Conservation (phyloP, 2,329 filamentous ascomycete species). For the Cercospora sesami region DNA sequence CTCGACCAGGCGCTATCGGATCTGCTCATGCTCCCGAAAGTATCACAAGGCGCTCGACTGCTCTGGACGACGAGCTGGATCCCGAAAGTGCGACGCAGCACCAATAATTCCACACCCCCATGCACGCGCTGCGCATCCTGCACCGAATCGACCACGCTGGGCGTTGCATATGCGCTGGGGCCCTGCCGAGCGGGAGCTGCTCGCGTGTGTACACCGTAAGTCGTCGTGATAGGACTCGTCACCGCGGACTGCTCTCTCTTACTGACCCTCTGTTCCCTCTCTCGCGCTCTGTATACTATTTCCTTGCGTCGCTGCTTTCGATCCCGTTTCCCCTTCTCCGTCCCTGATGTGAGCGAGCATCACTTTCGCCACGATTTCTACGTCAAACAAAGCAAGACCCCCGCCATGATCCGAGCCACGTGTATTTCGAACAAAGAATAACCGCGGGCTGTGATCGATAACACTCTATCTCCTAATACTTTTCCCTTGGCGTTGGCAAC, state of each 20-base stretch:
- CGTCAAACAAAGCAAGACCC: not conserved
- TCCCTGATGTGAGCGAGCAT: not conserved
- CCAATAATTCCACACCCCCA: slow-evolving; percentile 24
- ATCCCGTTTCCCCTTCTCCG: slow-evolving; percentile 3
- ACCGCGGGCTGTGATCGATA: not conserved
- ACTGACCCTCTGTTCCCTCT: not conserved
- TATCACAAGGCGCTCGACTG: slow-evolving; percentile 23
- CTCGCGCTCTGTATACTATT: slow-evolving; percentile 1
- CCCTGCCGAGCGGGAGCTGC: slow-evolving; percentile 17
- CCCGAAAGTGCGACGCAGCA: slow-evolving; percentile 25
- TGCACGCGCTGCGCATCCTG: slow-evolving; percentile 9
- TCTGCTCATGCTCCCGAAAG: slow-evolving; percentile 24
- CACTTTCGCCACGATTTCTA: not conserved
- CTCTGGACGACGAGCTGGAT: slow-evolving; percentile 20
- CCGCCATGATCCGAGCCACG: slow-evolving; percentile 15
- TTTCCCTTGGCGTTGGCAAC: slow-evolving; percentile 5
- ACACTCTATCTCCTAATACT: not conserved
- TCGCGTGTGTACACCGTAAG: slow-evolving; percentile 28
- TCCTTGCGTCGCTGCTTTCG: not conserved
- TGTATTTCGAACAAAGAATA: slow-evolving; percentile 18
- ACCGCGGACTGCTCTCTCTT: not conserved
- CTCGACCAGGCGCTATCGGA: slow-evolving; percentile 5
- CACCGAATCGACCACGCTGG: slow-evolving; percentile 18
- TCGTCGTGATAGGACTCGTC: slow-evolving; percentile 20
- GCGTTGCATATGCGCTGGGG: slow-evolving; percentile 19